Percentiles rank a stretch among this genome's conserved stretches.
These are phyloP conservation scores for Hydnomerulius pinastri DNA, from an alignment of 768 basidiomycete species.

Conservation along the genomic window DNA sequence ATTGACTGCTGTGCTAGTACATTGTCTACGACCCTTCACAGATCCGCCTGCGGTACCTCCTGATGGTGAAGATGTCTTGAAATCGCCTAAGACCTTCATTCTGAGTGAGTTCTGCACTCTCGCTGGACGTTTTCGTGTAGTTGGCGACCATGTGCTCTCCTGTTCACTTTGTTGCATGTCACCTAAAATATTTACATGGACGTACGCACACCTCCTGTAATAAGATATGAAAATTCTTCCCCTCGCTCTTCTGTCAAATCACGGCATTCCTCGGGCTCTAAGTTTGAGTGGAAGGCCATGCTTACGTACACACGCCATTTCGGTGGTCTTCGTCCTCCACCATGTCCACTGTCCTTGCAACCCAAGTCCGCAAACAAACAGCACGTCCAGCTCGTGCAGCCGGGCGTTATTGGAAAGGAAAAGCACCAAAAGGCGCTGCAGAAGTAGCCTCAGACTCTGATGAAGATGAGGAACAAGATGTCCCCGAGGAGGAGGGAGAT, in stretches of 20 bases:
- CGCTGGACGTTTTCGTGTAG: background rate
- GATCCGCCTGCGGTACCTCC: constrained; percentile 56
- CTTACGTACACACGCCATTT: constrained; percentile 12
- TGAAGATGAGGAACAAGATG: constrained; percentile 48
- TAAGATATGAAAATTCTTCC: too few relatives aligned
- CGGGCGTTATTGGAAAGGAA: constrained; percentile 89
- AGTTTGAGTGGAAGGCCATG: background rate
- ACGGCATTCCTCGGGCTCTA: too few relatives aligned
- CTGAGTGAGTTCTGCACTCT: background rate
- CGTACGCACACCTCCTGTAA: background rate
- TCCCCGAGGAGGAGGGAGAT: constrained; percentile 54
- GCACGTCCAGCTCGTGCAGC: constrained; percentile 79
- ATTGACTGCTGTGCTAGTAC: constrained; percentile 39
- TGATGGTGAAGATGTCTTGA: constrained; percentile 53
- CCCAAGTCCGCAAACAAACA: constrained; percentile 61
- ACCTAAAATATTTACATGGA: background rate
- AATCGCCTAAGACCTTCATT: too few relatives aligned
- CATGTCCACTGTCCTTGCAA: constrained; percentile 37
- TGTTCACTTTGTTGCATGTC: too few relatives aligned
- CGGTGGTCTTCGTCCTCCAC: background rate
- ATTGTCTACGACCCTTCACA: constrained; percentile 62
- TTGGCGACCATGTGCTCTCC: too few relatives aligned
- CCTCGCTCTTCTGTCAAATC: too few relatives aligned
- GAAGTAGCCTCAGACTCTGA: constrained; percentile 67
- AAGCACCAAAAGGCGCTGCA: constrained; percentile 74